Evolutionary conservation across 1,284 basidiomycete species (phyloP), one percentile per base, ranked within the genome.

Genomic region (Boletus subluridellus): DNA sequence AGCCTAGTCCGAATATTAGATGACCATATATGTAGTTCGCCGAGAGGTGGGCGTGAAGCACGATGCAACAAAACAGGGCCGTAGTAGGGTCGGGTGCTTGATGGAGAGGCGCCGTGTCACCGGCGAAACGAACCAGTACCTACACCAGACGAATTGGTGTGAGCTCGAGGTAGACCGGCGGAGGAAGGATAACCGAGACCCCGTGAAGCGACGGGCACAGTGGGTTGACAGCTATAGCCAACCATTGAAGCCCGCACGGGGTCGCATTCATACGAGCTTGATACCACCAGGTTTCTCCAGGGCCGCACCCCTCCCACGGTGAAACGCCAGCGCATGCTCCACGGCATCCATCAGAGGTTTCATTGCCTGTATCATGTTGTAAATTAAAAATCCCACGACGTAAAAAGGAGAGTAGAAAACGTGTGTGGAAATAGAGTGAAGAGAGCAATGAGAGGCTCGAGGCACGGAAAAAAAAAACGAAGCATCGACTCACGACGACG

Each of bases 271-370:
- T 44, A 38, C 46, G 1, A 65, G 21, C 42, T 68, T 69, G 52
- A 26, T 2, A 2, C 48, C 26, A 28, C 50, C 32, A 28, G 49
- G 34, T 35, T 49, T 66, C 58, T 64, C 63, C 14, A 41, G 15
- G 7, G 41, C 66, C 63, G 50, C 68, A 67, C 39, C 63, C 63
- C 57, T 72, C 7, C 63, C 52, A 41, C 66, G 80, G 72, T 87
- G 81, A 68, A 85, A 86, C 52, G 77, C 76, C 50, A 94, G 73
- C 10, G 93, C 94, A 63, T 87, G 86, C 37, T 90, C 82, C 17
- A 92, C 91, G 11, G 92, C 90, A 59, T 86, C 82, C 48, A 92
- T 71, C 17, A 92, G 79, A 5, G 92, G 92, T 70, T 86, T 85
- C 81, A 95, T 84, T 0, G 89, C 92, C 90, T 94, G 62, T 5